Conservation (phyloP, 208 protist species). For the Leptomonas pyrrhocoris region DNA sequence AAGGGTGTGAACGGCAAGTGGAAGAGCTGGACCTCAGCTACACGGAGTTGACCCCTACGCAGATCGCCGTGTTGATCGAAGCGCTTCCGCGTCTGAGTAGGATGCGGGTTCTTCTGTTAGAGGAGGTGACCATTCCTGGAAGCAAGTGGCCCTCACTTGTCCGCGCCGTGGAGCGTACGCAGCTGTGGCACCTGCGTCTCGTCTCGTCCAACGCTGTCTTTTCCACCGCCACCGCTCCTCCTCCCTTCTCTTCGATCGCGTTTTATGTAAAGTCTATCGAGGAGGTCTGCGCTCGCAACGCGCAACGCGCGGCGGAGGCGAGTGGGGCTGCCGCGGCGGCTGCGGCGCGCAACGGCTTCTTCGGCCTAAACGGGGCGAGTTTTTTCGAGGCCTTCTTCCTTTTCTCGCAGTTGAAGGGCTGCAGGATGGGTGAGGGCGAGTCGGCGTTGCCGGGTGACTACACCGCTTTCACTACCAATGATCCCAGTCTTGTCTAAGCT, state of each 20-base stretch:
- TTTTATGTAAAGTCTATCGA: conserved; percentile 5
- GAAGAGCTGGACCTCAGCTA: conserved; percentile 81
- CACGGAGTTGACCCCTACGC: conserved; percentile 50
- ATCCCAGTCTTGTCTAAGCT: conserved; percentile 45
- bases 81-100: conserved; percentile 51
- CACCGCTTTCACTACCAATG: conserved; percentile 67
- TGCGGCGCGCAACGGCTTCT: background rate
- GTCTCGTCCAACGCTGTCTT: conserved; percentile 28
- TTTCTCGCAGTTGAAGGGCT: background rate
- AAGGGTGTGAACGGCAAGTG: conserved; percentile 47
- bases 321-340: background rate
- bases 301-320: background rate
- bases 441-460: conserved; percentile 58
- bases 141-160: conserved; percentile 49
- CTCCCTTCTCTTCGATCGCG: background rate
- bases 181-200: conserved; percentile 59
- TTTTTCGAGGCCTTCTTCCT: conserved; percentile 54
- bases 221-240: background rate
- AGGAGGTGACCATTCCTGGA: conserved; percentile 55
- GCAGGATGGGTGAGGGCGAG: background rate
- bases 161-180: conserved; percentile 45
- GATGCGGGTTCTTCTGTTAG: conserved; percentile 67
- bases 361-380: conserved; percentile 29
- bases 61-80: conserved; percentile 66
- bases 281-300: conserved; percentile 14